Conservation (phyloP, 306 rosid species). For the Cicer cuneatum region DNA sequence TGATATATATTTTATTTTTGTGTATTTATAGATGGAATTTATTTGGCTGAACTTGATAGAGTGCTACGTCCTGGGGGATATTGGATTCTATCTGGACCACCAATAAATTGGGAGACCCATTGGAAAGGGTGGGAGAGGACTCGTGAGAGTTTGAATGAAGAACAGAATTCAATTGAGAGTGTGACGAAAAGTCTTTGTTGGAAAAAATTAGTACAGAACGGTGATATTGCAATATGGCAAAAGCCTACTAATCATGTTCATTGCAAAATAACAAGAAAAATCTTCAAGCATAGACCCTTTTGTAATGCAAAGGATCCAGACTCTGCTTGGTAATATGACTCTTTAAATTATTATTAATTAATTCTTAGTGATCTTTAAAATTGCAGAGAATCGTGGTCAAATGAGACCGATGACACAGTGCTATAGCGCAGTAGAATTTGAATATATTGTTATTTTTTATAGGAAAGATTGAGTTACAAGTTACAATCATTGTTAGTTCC, state of each 20-base stretch:
- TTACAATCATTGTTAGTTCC: no score
- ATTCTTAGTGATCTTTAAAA: not conserved
- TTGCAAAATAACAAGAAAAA: slow-evolving; percentile 66
- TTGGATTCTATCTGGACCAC: slow-evolving; percentile 98
- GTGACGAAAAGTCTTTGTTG: slow-evolving; percentile 89
- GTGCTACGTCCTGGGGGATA: slow-evolving; percentile 90
- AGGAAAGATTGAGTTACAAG: no score
- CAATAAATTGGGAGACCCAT: slow-evolving; percentile 85
- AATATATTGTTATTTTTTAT: no score
- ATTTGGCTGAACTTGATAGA: slow-evolving; percentile 83
- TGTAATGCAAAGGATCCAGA: slow-evolving; percentile 77
- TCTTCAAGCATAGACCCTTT: slow-evolving; percentile 72
- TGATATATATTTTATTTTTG: not conserved
- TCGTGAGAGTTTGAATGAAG: slow-evolving; percentile 63
- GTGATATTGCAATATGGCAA: slow-evolving; percentile 91
- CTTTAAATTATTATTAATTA: not conserved
- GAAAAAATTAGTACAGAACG: slow-evolving; percentile 76
- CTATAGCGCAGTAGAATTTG: no score
- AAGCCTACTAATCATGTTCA: slow-evolving; percentile 82
- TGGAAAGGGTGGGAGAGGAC: slow-evolving; percentile 91
- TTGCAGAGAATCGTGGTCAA: not conserved
- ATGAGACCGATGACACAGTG: no score
- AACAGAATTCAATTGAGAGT: slow-evolving; percentile 71
- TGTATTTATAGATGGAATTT: slow-evolving; percentile 70
- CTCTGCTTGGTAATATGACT: slow-evolving; percentile 70